These are phyloP conservation scores for Paecilomyces variotii DNA, from an alignment of 2,329 filamentous ascomycete species.

Conservation along the genomic window DNA sequence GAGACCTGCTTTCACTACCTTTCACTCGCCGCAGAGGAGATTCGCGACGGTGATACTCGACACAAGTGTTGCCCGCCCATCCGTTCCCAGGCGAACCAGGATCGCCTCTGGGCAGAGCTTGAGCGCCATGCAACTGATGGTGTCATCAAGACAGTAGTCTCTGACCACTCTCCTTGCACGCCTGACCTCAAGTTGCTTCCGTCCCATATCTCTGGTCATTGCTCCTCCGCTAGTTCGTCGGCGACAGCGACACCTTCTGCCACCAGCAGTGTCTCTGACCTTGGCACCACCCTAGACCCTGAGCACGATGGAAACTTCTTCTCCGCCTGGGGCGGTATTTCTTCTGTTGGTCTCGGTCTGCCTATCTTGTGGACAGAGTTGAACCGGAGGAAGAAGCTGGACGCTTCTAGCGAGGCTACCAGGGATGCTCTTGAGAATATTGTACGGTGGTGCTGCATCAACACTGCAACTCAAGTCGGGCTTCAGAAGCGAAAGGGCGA, in stretches of 20 bases:
- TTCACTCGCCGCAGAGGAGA: conserved; percentile 71
- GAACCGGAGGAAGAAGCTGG: conserved; percentile 47
- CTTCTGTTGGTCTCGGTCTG: conserved; percentile 83
- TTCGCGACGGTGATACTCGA: conserved; percentile 75
- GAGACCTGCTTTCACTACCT: conserved; percentile 97
- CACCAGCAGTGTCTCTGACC: conserved; percentile 13
- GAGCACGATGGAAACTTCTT: conserved; percentile 72
- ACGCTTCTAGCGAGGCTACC: conserved; percentile 30
- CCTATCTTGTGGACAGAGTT: conserved; percentile 82
- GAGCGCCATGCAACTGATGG: conserved; percentile 52
- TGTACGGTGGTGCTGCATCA: conserved; percentile 74
- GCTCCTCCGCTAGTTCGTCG: conserved; percentile 17
- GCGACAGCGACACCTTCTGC: conserved; percentile 5
- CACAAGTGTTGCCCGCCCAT: conserved; percentile 97
- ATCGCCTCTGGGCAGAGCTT: conserved; percentile 80
- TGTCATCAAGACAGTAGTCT: conserved; percentile 85
- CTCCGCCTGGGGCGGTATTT: conserved; percentile 92
- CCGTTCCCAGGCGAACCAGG: conserved; percentile 70
- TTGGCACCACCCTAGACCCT: conserved; percentile 21
- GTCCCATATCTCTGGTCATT: conserved; percentile 51
- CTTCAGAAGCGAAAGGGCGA: conserved; percentile 75
- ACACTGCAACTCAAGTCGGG: conserved; percentile 83
- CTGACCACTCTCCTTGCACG: conserved; percentile 93
- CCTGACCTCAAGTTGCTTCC: conserved; percentile 88
- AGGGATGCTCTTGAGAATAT: conserved; percentile 63